These are phyloP conservation scores for Clarireedia homoeocarpa DNA, from an alignment of 2,329 filamentous ascomycete species.

Conservation along the genomic window DNA sequence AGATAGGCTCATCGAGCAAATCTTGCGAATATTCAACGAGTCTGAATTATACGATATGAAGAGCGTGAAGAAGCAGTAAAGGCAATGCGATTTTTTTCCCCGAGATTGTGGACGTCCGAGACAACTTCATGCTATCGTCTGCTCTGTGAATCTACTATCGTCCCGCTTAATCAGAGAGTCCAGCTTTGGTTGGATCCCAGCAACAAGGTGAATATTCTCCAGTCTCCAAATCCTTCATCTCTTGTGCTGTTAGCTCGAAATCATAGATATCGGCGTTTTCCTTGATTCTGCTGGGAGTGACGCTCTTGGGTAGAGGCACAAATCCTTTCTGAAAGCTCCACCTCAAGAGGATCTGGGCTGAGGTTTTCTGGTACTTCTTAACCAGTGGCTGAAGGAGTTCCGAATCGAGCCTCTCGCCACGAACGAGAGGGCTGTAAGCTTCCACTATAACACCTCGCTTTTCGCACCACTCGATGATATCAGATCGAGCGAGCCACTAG, in stretches of 20 bases:
- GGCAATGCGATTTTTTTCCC: too few species aligned
- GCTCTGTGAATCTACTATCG: too few species aligned
- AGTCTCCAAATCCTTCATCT: constrained; percentile 43
- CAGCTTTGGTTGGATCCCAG: constrained; percentile 47
- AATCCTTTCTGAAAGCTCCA: constrained; percentile 77
- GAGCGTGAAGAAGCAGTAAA: too few species aligned
- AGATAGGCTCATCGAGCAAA: too few species aligned
- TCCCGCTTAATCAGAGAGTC: constrained; percentile 33
- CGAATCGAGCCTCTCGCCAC: constrained; percentile 65
- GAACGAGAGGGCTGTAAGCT: constrained; percentile 54
- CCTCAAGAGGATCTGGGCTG: constrained; percentile 70
- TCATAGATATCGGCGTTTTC: constrained; percentile 52
- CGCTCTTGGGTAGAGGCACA: constrained; percentile 67
- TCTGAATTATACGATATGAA: too few species aligned
- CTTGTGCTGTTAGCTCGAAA: constrained; percentile 47
- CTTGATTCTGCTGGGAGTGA: constrained; percentile 56
- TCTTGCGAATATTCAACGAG: too few species aligned
- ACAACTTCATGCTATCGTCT: too few species aligned
- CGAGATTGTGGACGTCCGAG: too few species aligned
- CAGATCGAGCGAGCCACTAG: constrained; percentile 64
- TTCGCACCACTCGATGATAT: constrained; percentile 72
- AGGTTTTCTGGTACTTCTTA: constrained; percentile 64
- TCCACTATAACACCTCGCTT: constrained; percentile 55
- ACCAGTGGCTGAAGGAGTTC: constrained; percentile 55
- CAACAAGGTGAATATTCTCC: constrained; percentile 45